Evolutionary conservation across 73 alveolate species (phyloP).

Genomic region (Paramecium tetraurelia): DNA sequence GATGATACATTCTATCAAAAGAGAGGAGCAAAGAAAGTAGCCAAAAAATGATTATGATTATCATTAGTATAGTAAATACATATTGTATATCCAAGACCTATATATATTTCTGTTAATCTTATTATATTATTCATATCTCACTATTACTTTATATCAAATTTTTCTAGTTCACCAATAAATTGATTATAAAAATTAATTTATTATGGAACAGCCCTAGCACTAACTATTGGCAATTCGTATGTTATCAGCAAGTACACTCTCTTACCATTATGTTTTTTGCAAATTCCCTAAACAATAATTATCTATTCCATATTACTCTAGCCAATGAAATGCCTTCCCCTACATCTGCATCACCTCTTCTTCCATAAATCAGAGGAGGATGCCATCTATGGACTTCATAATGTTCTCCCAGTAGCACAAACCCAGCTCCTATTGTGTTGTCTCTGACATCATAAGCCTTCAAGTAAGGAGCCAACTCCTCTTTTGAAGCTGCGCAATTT

Average conservation of each 20-base stretch:
- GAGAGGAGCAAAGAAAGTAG: background rate
- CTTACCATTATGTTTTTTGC: background rate
- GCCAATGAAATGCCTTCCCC: conserved; percentile 96
- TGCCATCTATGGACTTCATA: conserved; percentile 98
- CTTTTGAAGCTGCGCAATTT: conserved; percentile 52
- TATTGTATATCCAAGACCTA: background rate
- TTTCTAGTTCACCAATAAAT: conserved; percentile 32
- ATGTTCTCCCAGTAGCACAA: conserved; percentile 70
- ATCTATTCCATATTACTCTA: conserved; percentile 59
- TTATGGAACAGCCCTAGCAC: conserved; percentile 94
- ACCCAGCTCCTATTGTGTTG: conserved; percentile 71
- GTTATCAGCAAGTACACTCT: conserved; percentile 83
- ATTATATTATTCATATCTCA: background rate
- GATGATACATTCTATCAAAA: background rate
- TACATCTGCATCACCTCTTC: conserved; percentile 99
- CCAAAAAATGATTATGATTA: background rate
- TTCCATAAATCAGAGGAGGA: conserved; percentile 96
- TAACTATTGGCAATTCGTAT: conserved; percentile 88
- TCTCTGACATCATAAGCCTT: conserved; percentile 65
- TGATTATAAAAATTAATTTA: conserved; percentile 73
- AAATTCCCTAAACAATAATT: background rate
- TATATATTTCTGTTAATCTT: background rate
- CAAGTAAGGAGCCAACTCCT: conserved; percentile 57
- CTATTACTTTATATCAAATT: conserved; percentile 34
- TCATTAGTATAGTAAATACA: background rate